Percentiles rank a stretch among this genome's conserved stretches.
phyloP scores from a whole-genome alignment of 257 asterid species.

The Striga asiatica region DNA sequence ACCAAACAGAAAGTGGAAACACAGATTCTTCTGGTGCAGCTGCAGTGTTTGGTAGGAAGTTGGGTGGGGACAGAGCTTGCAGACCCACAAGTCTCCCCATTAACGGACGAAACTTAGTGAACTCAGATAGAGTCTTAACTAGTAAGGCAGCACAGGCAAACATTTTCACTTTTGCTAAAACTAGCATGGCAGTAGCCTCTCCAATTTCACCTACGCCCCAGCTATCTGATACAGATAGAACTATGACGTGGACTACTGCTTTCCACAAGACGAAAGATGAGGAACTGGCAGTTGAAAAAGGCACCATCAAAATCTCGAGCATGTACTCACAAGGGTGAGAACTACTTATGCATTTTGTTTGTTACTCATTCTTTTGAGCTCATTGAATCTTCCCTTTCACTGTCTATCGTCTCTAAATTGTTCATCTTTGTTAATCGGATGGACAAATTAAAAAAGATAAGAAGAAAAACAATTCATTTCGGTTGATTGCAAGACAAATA shows the following conservation, averaged over 20 bases:
- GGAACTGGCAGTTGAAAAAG: constrained; percentile 53
- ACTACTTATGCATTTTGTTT: neutral
- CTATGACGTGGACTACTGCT: constrained; percentile 28
- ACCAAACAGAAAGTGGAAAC: constrained; percentile 37
- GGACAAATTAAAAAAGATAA: too few species aligned
- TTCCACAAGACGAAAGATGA: constrained; percentile 32
- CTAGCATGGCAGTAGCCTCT: constrained; percentile 25
- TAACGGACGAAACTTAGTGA: constrained; percentile 52
- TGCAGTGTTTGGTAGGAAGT: constrained; percentile 36
- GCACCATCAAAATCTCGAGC: constrained; percentile 67
- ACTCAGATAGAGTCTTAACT: constrained; percentile 37
- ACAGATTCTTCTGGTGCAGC: constrained; percentile 40
- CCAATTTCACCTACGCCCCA: constrained; percentile 38
- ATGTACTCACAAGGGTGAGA: constrained; percentile 75
- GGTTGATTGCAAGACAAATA: too few species aligned
- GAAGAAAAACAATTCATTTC: too few species aligned
- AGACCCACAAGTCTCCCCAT: constrained; percentile 32
- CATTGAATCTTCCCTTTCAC: neutral
- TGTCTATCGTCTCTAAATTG: too few species aligned
- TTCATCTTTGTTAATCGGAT: too few species aligned
- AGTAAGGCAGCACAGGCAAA: constrained; percentile 31
- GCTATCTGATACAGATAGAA: constrained; percentile 29
- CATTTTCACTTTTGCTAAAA: constrained; percentile 29
- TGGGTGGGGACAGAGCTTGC: constrained; percentile 38
- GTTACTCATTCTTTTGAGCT: too few species aligned